These are phyloP conservation scores for Arachis hypogaea DNA, from an alignment of 306 rosid species.

Conservation along the genomic window DNA sequence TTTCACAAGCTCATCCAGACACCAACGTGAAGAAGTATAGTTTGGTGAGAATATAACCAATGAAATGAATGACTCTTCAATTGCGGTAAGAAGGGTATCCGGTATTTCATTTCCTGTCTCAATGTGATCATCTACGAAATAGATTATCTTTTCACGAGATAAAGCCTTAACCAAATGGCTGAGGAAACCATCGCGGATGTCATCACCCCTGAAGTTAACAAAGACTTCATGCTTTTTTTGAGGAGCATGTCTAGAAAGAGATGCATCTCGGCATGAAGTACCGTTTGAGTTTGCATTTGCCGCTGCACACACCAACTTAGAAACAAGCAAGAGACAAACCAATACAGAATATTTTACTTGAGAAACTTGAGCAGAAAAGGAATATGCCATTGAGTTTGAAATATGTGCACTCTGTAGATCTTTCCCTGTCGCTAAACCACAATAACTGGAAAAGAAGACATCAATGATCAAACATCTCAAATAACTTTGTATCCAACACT, in stretches of 20 bases:
- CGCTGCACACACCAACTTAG: no score
- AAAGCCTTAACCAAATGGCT: slow-evolving; percentile 23
- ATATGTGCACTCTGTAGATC: not conserved
- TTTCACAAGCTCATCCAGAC: slow-evolving; percentile 35
- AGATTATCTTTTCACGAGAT: not conserved
- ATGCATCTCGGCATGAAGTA: not conserved
- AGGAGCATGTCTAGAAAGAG: not conserved
- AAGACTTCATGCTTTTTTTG: slow-evolving; percentile 22
- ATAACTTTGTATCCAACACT: no score
- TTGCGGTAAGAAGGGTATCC: slow-evolving; percentile 1
- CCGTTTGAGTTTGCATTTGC: not conserved
- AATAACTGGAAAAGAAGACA: not conserved
- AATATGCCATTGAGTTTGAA: not conserved
- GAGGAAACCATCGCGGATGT: slow-evolving; percentile 10
- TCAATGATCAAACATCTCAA: not conserved
- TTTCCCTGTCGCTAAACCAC: not conserved
- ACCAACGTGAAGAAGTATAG: slow-evolving; percentile 36
- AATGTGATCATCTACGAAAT: not conserved
- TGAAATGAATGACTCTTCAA: slow-evolving; percentile 26
- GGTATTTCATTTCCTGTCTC: not conserved
- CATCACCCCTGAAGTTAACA: slow-evolving; percentile 33
- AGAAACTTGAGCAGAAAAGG: no score
- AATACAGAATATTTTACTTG: not conserved
- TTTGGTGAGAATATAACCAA: slow-evolving; percentile 26
- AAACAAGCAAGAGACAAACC: not conserved